phyloP scores from a whole-genome alignment of 257 asterid genomes.

The Nicotiana noctiflora region DNA sequence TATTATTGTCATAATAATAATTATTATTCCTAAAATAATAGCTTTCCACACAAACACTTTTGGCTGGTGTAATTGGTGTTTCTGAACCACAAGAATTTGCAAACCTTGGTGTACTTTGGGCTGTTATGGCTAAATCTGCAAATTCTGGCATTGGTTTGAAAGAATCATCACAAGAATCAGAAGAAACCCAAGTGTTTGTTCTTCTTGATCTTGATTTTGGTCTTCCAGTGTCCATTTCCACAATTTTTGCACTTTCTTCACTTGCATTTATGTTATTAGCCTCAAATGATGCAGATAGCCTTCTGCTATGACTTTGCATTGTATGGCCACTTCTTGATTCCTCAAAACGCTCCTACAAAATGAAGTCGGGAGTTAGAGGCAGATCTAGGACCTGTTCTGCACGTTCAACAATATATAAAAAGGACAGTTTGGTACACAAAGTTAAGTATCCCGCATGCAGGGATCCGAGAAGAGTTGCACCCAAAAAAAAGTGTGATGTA shows the following conservation, averaged over 20 bases:
- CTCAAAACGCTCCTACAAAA: slow-evolving; percentile 33
- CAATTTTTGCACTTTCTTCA: slow-evolving; percentile 69
- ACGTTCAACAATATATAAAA: no score
- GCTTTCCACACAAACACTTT: slow-evolving; percentile 38
- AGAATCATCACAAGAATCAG: slow-evolving; percentile 26
- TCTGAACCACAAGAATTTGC: slow-evolving; percentile 24
- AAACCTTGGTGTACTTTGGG: slow-evolving; percentile 67
- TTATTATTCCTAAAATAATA: slow-evolving; percentile 18
- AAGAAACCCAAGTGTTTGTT: slow-evolving; percentile 29
- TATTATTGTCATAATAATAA: slow-evolving; percentile 1
- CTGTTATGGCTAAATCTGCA: slow-evolving; percentile 13
- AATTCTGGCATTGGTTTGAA: slow-evolving; percentile 13
- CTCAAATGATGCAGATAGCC: slow-evolving; percentile 47
- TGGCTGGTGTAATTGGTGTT: slow-evolving; percentile 33
- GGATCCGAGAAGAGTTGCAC: no score
- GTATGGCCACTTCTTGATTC: slow-evolving; percentile 26
- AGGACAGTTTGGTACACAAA: no score
- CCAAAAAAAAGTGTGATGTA: no score
- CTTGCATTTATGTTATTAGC: slow-evolving; percentile 13
- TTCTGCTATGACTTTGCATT: slow-evolving; percentile 33
- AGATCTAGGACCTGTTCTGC: not conserved
- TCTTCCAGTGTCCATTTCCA: slow-evolving; percentile 71
- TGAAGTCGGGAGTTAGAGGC: not conserved
- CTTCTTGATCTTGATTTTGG: slow-evolving; percentile 51
- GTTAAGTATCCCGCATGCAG: no score